phyloP scores from a whole-genome alignment of 2,329 filamentous ascomycete species.

The Coniochaeta sp. region DNA sequence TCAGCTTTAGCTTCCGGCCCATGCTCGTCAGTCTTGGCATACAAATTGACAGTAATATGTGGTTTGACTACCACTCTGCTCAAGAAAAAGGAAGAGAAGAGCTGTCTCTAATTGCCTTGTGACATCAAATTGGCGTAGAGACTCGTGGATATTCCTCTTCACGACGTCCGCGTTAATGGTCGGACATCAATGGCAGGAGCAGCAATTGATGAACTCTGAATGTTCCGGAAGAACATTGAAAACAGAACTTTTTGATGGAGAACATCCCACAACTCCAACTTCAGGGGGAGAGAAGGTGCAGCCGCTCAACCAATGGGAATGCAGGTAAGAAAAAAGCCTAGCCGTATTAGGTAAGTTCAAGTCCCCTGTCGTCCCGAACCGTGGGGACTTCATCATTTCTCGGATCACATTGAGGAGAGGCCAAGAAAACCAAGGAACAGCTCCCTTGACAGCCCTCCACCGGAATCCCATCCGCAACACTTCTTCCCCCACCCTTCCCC shows the following conservation, averaged over 20 bases:
- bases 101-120: too few relatives aligned
- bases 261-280: not conserved
- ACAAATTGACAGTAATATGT: not conserved
- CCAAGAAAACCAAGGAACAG: not conserved
- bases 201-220: too few relatives aligned
- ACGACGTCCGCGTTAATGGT: too few relatives aligned
- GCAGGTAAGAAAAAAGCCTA: not conserved
- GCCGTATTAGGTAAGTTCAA: not conserved
- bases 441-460: not conserved
- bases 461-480: not conserved
- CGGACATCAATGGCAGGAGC: not conserved
- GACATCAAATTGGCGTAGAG: too few relatives aligned
- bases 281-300: not conserved
- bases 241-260: not conserved
- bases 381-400: not conserved
- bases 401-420: not conserved
- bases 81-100: too few relatives aligned
- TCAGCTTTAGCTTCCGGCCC: not conserved
- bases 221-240: not conserved
- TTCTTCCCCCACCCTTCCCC: too few relatives aligned
- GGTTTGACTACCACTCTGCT: too few relatives aligned
- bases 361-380: not conserved
- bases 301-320: not conserved
- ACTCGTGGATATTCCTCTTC: too few relatives aligned
- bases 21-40: constrained; percentile 1